Evolutionary conservation across 345 rosid species (phyloP).

Genomic region (Noccaea caerulescens): DNA sequence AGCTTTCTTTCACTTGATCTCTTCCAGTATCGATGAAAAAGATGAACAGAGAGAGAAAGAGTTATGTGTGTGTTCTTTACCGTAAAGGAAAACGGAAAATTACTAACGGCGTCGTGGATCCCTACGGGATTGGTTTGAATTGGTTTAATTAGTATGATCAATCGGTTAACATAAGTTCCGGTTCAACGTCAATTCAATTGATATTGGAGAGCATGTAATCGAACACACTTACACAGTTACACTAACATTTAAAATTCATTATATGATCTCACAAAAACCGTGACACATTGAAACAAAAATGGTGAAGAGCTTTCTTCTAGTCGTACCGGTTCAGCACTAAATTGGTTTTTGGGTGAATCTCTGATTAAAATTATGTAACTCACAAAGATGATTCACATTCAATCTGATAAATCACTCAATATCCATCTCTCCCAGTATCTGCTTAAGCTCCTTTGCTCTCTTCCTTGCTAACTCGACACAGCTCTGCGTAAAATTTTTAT

Average conservation of each 20-base stretch:
- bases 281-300: slow-evolving; percentile 26
- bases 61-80: neutral
- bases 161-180: neutral
- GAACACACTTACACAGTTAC: neutral
- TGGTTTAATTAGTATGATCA: no score
- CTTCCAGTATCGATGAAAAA: slow-evolving; percentile 29
- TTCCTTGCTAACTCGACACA: slow-evolving; percentile 41
- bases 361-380: slow-evolving; percentile 22
- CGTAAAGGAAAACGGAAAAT: slow-evolving; percentile 29
- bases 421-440: slow-evolving; percentile 45
- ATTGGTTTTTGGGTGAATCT: slow-evolving; percentile 7
- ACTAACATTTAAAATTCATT: neutral
- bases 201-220: neutral
- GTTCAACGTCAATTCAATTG: neutral
- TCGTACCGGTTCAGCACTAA: neutral
- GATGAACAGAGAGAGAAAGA: slow-evolving; percentile 25
- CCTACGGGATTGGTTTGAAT: neutral
- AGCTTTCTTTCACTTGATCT: slow-evolving; percentile 27
- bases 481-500: slow-evolving; percentile 23
- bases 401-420: slow-evolving; percentile 26
- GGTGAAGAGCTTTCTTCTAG: slow-evolving; percentile 2
- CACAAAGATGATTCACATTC: slow-evolving; percentile 4
- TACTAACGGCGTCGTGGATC: slow-evolving; percentile 22
- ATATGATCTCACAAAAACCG: neutral
- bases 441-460: slow-evolving; percentile 41